Base-by-base conservation (phyloP, 371 early-diverging fungal species). In the Circinella minor region DNA sequence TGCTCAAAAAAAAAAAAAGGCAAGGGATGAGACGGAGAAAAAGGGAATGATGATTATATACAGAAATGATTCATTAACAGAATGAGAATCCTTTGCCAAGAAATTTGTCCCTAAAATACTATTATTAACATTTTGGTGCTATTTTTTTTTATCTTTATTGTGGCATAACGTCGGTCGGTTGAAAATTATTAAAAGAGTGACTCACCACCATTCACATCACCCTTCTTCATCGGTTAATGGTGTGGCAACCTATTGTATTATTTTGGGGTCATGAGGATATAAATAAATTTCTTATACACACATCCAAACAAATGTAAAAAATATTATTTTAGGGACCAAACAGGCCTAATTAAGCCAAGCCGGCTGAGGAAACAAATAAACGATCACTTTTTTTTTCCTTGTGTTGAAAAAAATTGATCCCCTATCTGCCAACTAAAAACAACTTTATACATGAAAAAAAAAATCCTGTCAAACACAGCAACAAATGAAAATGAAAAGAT, bases 131-230 rank as follows among this genome's bases (percentile, higher is more conserved):
- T 27, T 17, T 18, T 34, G 34, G 18, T 5, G 4, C 6, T 4
- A 18, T 3, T 34, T 55, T 20, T 18, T 18, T 27, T 18, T 9
- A 17, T 34, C 4, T 14, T 27, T 34, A 17, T 57, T 57, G 57
- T 57, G 57, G 57, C 57, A 57, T 57, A 57, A 57, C 57, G 57
- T 57, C 57, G 57, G 57, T 57, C 51, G 51, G 51, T 51, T n/a
- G 51, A n/a, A 5, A 11, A 15, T 49, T 4, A 8, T 39, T 39
- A 9, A 6, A 6, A 9, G 43, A 18, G 54, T 57, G 57, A 57
- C 57, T 57, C 57, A 57, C 57, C 43, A 43, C 11, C 43, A 43
- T 43, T 43, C 43, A 11, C 43, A 43, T 27, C 27, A 27, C 27
- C 27, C 27, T 27, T 9, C 6, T 43, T 9, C 9, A 43, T 43